Percentiles rank a stretch among this genome's conserved stretches.
phyloP scores from a whole-genome alignment of 2,329 filamentous ascomycete species.

The Botrytis galanthina region DNA sequence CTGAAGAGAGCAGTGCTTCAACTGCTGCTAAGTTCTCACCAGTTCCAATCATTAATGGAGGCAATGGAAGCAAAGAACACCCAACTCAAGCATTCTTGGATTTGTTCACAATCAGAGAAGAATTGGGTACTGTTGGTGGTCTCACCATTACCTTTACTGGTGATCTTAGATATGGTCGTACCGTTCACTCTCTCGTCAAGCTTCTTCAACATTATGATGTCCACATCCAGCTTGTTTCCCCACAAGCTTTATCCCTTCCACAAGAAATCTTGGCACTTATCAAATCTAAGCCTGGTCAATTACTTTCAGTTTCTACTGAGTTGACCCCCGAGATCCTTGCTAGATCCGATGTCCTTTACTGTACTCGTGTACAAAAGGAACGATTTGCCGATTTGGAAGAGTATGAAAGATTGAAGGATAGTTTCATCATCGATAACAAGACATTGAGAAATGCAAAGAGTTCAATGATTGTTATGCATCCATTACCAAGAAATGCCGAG shows the following conservation, averaged over 20 bases:
- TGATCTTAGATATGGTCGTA: conserved; percentile 88
- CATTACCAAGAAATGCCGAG: conserved; percentile 89
- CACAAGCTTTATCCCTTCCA: conserved; percentile 75
- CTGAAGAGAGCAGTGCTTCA: conserved; percentile 75
- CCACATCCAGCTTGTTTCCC: conserved; percentile 85
- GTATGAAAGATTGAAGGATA: conserved; percentile 85
- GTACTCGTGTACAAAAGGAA: conserved; percentile 95
- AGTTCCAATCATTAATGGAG: conserved; percentile 94
- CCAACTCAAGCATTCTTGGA: conserved; percentile 97
- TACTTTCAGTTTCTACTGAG: conserved; percentile 70
- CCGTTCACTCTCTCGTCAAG: conserved; percentile 93
- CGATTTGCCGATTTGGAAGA: conserved; percentile 77
- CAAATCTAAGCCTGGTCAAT: conserved; percentile 66
- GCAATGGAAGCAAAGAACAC: conserved; percentile 93
- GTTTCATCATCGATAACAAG: conserved; percentile 85
- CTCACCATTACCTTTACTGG: conserved; percentile 95
- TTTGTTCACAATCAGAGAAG: conserved; percentile 96
- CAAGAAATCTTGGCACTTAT: conserved; percentile 71
- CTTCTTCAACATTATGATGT: conserved; percentile 95
- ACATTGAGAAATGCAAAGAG: conserved; percentile 88
- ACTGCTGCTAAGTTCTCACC: conserved; percentile 82
- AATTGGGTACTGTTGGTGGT: conserved; percentile 91
- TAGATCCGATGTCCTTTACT: conserved; percentile 89
- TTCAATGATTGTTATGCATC: conserved; percentile 94
- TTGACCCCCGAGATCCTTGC: conserved; percentile 86